phyloP scores from a whole-genome alignment of 2,329 filamentous ascomycete genomes.

The Beauveria rudraprayagi region DNA sequence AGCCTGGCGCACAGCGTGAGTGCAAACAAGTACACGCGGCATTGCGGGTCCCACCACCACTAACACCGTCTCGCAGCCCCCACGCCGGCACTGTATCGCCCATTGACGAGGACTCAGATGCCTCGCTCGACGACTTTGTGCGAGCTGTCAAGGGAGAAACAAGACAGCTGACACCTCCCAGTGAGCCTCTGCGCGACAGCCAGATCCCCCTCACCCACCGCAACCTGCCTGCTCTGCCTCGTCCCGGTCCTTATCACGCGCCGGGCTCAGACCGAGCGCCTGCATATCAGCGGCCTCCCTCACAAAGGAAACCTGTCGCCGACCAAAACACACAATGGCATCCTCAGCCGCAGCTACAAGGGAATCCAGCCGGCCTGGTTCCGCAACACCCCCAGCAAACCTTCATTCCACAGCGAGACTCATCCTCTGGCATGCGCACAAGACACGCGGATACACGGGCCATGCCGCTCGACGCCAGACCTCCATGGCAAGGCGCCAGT shows the following conservation, averaged over 20 bases:
- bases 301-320: not conserved
- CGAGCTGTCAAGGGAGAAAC: constrained; percentile 4
- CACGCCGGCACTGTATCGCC: constrained; percentile 40
- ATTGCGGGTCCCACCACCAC: constrained; percentile 10
- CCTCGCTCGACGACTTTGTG: constrained; percentile 1
- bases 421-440: constrained; percentile 27
- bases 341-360: not conserved
- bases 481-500: constrained; percentile 66
- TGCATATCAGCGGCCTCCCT: not conserved
- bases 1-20: constrained; percentile 33
- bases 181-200: not conserved
- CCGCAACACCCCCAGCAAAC: constrained; percentile 8
- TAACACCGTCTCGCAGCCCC: constrained; percentile 17
- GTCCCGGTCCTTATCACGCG: not conserved
- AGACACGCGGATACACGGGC: constrained; percentile 28
- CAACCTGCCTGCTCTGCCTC: not conserved
- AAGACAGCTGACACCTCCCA: not conserved
- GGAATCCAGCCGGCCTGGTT: not conserved
- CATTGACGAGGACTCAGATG: constrained; percentile 38
- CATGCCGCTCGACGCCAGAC: constrained; percentile 35
- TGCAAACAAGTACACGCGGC: constrained; percentile 14
- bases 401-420: not conserved
- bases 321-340: not conserved
- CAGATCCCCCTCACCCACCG: not conserved
- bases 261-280: not conserved